A percentile compares a stretch with the other conserved stretches of the same genome.
Evolutionary conservation across 192 early-diverging fungal species (phyloP).

Genomic region (Backusella liffmaniae): DNA sequence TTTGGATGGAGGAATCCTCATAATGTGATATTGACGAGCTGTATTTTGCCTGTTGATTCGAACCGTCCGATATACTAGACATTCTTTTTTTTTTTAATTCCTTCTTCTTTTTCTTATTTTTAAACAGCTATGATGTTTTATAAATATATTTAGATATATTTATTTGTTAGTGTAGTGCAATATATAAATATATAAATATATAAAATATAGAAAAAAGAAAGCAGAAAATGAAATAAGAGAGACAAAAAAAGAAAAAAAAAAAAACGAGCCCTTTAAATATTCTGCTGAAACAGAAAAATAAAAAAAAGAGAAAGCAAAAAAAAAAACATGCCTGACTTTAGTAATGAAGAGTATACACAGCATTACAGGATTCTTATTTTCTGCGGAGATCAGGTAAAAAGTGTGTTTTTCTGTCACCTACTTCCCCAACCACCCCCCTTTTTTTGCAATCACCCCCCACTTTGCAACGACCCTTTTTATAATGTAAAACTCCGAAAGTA

Average conservation of each 20-base stretch:
- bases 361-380: too few species aligned
- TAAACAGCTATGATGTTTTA: neutral
- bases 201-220: neutral
- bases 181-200: neutral
- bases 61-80: neutral
- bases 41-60: constrained; percentile 1
- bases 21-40: neutral
- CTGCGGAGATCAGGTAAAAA: too few species aligned
- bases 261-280: neutral
- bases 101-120: neutral
- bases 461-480: too few species aligned
- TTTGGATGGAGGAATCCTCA: neutral
- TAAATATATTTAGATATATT: neutral
- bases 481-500: too few species aligned
- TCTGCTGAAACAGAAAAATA: neutral
- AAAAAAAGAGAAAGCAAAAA: neutral
- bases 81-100: neutral
- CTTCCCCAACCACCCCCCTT: too few species aligned
- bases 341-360: too few species aligned
- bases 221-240: neutral
- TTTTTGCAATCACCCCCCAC: too few species aligned
- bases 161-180: neutral
- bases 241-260: neutral
- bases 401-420: too few species aligned
- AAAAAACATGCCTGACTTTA: too few species aligned